phyloP scores from a whole-genome alignment of 305 asterid species.

The Plantago rigida region DNA sequence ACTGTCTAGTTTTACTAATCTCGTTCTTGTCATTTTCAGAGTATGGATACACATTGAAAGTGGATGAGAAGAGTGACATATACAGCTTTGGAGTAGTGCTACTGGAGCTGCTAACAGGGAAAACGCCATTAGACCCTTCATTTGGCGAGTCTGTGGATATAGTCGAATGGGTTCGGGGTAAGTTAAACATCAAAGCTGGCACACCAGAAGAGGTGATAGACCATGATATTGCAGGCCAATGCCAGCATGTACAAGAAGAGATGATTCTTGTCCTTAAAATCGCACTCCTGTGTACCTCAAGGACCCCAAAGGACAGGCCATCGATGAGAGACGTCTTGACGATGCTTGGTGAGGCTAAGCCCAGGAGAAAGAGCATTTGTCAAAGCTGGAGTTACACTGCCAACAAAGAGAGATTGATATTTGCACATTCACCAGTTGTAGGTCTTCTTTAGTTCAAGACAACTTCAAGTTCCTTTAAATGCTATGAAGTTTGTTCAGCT shows the following conservation, averaged over 20 bases:
- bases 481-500: constrained; percentile 23
- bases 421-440: constrained; percentile 73
- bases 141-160: constrained; percentile 59
- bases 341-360: constrained; percentile 85
- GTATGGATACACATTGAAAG: constrained; percentile 70
- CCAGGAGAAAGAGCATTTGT: constrained; percentile 65
- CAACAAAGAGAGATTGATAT: constrained; percentile 50
- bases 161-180: constrained; percentile 60
- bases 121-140: constrained; percentile 48
- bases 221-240: constrained; percentile 50
- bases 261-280: constrained; percentile 69
- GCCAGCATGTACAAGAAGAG: constrained; percentile 63
- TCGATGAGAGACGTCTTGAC: constrained; percentile 67
- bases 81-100: constrained; percentile 80
- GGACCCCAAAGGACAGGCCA: constrained; percentile 71
- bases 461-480: constrained; percentile 24
- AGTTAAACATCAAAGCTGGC: constrained; percentile 28
- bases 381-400: constrained; percentile 49
- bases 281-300: constrained; percentile 64
- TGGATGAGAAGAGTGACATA: constrained; percentile 72
- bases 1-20: neutral
- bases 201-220: constrained; percentile 36
- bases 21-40: constrained; percentile 31
- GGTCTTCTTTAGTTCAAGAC: constrained; percentile 44
- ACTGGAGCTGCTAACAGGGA: constrained; percentile 66